Evolutionary conservation across 441 rosid species (phyloP).

Genomic region (Eutrema salsugineum): DNA sequence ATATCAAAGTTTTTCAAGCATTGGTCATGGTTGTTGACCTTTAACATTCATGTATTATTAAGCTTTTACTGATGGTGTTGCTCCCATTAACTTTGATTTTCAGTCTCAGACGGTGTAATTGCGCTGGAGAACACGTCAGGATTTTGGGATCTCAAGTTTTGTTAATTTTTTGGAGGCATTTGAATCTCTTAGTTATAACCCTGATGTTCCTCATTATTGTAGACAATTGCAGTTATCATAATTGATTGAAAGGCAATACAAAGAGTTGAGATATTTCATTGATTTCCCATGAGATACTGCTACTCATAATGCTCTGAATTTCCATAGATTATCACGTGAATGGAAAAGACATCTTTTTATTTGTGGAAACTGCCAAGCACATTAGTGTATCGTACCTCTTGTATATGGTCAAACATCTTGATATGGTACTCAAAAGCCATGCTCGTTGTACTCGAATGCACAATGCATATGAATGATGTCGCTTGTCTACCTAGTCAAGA

Average conservation of each 20-base stretch:
- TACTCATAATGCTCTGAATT: neutral
- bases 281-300: neutral
- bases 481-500: neutral
- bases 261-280: neutral
- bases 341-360: neutral
- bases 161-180: neutral
- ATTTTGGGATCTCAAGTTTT: constrained; percentile 3
- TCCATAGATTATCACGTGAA: neutral
- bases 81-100: constrained; percentile 4
- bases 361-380: neutral
- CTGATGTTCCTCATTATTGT: neutral
- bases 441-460: neutral
- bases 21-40: neutral
- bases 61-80: constrained; percentile 13
- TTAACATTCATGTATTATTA: neutral
- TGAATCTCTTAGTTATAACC: neutral
- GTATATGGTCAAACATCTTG: neutral
- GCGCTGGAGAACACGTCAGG: neutral
- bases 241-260: neutral
- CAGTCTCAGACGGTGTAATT: constrained; percentile 16
- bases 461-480: neutral
- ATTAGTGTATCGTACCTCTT: neutral
- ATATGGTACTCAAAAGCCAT: neutral
- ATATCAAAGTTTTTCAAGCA: neutral
- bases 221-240: neutral